A percentile compares a stretch with the other conserved stretches of the same genome.
Conservation (phyloP, 2,329 filamentous ascomycete genomes). For the Ascomycota sp. region DNA sequence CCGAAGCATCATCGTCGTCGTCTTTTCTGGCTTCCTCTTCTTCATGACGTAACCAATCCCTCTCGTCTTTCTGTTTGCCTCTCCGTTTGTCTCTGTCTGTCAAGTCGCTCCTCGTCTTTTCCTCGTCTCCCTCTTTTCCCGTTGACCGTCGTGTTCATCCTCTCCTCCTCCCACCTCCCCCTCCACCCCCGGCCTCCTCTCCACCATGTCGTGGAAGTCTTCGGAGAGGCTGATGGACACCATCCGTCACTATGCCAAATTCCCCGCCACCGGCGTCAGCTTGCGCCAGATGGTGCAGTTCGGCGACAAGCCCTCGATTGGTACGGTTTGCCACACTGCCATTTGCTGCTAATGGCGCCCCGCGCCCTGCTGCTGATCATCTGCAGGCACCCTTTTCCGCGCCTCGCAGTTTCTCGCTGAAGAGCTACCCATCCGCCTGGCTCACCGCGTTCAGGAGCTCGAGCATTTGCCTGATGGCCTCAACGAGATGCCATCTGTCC, state of each 20-base stretch:
- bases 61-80: too few species aligned
- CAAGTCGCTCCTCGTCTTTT: too few species aligned
- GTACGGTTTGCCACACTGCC: conserved; percentile 25
- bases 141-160: too few species aligned
- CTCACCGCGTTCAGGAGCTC: conserved; percentile 89
- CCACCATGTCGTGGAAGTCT: conserved; percentile 81
- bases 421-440: conserved; percentile 88
- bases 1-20: too few species aligned
- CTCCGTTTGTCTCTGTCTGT: too few species aligned
- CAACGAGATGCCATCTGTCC: conserved; percentile 94
- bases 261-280: conserved; percentile 89
- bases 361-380: too few species aligned
- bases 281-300: conserved; percentile 99
- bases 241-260: conserved; percentile 92
- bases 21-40: too few species aligned
- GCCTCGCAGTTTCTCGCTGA: conserved; percentile 97
- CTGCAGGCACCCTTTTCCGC: conserved; percentile 74
- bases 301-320: conserved; percentile 78
- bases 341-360: neutral
- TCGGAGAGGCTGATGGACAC: conserved; percentile 83
- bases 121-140: too few species aligned
- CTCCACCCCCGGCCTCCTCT: conserved; percentile 3
- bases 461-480: conserved; percentile 83
- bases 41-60: too few species aligned
- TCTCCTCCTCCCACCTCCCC: neutral